Evolutionary conservation across 129 eudicot species (phyloP).

Genomic region (Pittosporum tobira): DNA sequence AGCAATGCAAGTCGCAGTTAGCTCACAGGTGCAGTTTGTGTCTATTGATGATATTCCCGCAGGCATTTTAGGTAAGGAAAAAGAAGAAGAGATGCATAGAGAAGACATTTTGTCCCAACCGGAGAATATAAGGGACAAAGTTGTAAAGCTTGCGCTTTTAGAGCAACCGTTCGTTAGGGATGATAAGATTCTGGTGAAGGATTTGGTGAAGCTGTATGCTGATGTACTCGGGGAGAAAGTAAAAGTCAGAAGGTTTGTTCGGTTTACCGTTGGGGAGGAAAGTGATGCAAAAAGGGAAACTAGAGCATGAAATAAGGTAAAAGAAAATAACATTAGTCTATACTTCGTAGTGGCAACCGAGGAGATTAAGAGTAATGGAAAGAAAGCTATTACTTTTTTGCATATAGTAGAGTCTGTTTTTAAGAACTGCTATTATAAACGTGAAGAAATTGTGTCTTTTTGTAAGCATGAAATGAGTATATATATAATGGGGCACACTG

Average conservation of each 20-base stretch:
- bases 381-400: too few relatives aligned
- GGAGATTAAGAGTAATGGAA: too few relatives aligned
- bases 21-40: constrained; percentile 78
- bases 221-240: constrained; percentile 91
- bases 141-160: constrained; percentile 82
- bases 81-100: constrained; percentile 84
- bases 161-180: constrained; percentile 82
- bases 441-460: too few relatives aligned
- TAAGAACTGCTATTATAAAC: too few relatives aligned
- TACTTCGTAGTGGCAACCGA: too few relatives aligned
- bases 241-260: constrained; percentile 70
- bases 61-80: constrained; percentile 55
- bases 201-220: constrained; percentile 82
- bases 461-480: too few relatives aligned
- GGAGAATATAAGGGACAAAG: constrained; percentile 73
- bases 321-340: too few relatives aligned
- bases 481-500: too few relatives aligned
- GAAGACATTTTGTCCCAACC: constrained; percentile 86
- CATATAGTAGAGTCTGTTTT: too few relatives aligned
- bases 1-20: constrained; percentile 94
- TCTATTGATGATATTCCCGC: constrained; percentile 73
- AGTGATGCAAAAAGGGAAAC: constrained; percentile 19
- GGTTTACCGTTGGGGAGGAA: constrained; percentile 84
- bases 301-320: constrained; percentile 27
- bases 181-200: constrained; percentile 73